A percentile compares a stretch with the other conserved stretches of the same genome.
phyloP scores from a whole-genome alignment of 345 rosid genomes.

The Eucalyptus sp. region DNA sequence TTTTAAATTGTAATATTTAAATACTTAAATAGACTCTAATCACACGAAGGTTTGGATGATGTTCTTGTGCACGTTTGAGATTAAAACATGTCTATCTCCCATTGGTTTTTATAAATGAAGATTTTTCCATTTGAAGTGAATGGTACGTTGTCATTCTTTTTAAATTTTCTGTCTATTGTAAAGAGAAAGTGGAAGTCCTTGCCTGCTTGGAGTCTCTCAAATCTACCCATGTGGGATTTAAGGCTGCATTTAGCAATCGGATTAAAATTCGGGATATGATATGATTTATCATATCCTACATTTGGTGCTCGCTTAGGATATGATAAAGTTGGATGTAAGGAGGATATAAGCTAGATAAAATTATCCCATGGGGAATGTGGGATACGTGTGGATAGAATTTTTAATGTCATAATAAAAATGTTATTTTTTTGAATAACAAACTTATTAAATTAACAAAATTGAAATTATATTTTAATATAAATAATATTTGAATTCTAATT shows the following conservation, averaged over 20 bases:
- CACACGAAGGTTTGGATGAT: background rate
- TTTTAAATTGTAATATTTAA: background rate
- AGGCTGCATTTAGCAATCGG: fast-evolving
- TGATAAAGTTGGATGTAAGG: fast-evolving
- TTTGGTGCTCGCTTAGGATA: fast-evolving
- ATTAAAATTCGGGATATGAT: too few species aligned
- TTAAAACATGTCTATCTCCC: background rate
- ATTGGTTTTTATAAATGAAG: background rate
- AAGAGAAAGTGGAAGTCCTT: background rate
- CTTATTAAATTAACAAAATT: too few species aligned
- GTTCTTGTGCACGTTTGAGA: background rate
- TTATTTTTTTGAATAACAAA: too few species aligned
- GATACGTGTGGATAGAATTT: too few species aligned
- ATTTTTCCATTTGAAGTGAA: background rate
- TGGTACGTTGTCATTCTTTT: background rate
- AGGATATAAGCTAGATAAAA: fast-evolving
- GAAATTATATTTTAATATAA: too few species aligned
- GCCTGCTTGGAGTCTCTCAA: background rate
- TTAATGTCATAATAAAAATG: too few species aligned
- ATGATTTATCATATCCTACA: too few species aligned
- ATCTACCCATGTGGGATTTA: background rate
- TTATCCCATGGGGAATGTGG: too few species aligned
- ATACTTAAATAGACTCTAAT: background rate
- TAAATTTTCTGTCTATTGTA: background rate
- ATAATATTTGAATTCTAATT: too few species aligned